Evolutionary conservation across 345 rosid genomes (phyloP), one percentile per base, ranked within the genome.

Genomic region (Carallia pectinifolia): DNA sequence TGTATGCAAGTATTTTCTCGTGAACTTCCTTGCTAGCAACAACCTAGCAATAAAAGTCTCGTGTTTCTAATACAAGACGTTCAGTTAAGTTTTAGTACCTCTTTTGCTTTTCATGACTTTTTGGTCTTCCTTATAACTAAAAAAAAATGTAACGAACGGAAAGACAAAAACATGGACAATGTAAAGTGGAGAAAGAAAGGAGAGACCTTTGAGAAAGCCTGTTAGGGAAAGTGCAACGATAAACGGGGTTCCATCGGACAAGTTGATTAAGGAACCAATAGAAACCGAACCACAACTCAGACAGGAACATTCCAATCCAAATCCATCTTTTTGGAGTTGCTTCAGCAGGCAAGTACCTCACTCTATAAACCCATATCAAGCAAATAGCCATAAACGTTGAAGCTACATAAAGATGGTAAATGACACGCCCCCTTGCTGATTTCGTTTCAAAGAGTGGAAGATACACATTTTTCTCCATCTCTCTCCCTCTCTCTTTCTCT

Each of bases 181-280:
- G 37, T 52, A 27, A 6, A 58, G 29, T 61, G 0, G 30, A 7
- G 48, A 5, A 17, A 39, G n/a, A 38, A 29, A 6, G 31, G 27
- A 5, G 12, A 2, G n/a, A 80, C 80, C 83, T 76, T 3, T 56
- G 58, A n/a, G 68, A 69, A 55, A 74, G 81, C 66, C 77, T 71
- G 66, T 74, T 64, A 44, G 65, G 74, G 79, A 65, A 76, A 53
- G 80, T 66, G 53, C 16, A 27, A 12, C 76, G 65, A 10, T 76
- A 58, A 34, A 76, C 60, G 1, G 16, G 67, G 63, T 66, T 63
- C 81, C 80, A 76, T 50, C 78, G 52, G 4, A 37, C 29, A 48
- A 73, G 53, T 9, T 65, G 78, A 10, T 64, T 36, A 16, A 74
- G 2, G 39, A 73, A 16, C 83, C 83, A 76, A 64, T 62, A 73